These are phyloP conservation scores for Calonectria hongkongensis DNA, from an alignment of 2,329 filamentous ascomycete species.

Conservation along the genomic window DNA sequence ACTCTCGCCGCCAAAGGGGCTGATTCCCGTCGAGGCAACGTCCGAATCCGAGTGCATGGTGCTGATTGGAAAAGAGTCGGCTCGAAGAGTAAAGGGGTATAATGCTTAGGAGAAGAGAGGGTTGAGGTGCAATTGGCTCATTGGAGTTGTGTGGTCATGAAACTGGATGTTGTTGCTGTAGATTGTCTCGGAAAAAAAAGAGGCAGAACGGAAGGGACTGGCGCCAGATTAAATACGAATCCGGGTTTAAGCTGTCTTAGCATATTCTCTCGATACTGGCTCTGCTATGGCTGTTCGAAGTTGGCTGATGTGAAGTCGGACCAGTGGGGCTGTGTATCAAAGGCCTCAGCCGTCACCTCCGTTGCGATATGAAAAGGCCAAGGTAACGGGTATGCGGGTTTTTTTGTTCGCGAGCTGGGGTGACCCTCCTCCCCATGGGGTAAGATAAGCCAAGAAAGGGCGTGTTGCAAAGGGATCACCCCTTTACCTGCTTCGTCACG, in stretches of 20 bases:
- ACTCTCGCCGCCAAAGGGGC: conserved; percentile 2
- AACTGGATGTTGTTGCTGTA: background rate
- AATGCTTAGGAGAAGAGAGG: background rate
- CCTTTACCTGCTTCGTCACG: conserved; percentile 14
- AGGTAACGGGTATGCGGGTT: conserved; percentile 21
- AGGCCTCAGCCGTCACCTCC: conserved; percentile 8
- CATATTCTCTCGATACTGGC: background rate
- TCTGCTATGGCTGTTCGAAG: background rate
- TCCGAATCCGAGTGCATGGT: conserved; percentile 23
- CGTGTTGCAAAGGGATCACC: conserved; percentile 11
- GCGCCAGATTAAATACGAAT: conserved; percentile 5
- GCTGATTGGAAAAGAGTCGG: background rate
- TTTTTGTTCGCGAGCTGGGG: conserved; percentile 9
- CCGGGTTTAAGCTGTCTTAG: background rate
- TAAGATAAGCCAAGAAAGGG: conserved; percentile 22
- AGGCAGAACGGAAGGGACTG: background rate
- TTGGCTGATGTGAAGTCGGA: conserved; percentile 15
- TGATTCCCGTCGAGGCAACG: background rate
- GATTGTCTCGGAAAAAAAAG: background rate
- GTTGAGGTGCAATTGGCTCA: conserved; percentile 6
- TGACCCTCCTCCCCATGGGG: conserved; percentile 24
- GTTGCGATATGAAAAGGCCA: conserved; percentile 6
- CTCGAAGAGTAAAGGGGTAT: background rate
- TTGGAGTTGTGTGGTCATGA: conserved; percentile 8
- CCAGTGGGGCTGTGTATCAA: background rate